Conservation (phyloP, 1,284 basidiomycete species). For the Moesziomyces sp. region DNA sequence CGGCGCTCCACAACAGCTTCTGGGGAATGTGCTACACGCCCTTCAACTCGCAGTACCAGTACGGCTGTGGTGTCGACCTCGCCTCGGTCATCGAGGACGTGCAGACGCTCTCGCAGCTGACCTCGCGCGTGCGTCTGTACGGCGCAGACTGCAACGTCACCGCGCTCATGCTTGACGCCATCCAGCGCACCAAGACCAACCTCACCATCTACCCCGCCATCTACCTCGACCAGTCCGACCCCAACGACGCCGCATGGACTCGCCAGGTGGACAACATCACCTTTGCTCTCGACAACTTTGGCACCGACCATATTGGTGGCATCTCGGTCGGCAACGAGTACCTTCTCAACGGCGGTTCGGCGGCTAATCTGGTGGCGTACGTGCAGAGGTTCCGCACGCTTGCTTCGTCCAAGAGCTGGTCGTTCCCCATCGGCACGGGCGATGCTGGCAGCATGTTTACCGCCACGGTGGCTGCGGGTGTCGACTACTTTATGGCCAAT, state of each 20-base stretch:
- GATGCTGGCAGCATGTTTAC: constrained; percentile 45
- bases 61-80: constrained; percentile 34
- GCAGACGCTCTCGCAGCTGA: constrained; percentile 36
- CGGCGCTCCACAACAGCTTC: constrained; percentile 37
- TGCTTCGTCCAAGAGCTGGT: constrained; percentile 22
- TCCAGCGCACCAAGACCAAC: constrained; percentile 43
- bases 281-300: constrained; percentile 35
- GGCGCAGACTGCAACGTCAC: constrained; percentile 50
- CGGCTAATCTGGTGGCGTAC: constrained; percentile 28
- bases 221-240: constrained; percentile 32
- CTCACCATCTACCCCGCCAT: constrained; percentile 43
- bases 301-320: constrained; percentile 35
- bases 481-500: constrained; percentile 48
- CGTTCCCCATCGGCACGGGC: constrained; percentile 36
- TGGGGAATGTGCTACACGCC: constrained; percentile 46
- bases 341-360: constrained; percentile 31
- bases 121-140: constrained; percentile 32
- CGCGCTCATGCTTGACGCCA: constrained; percentile 37
- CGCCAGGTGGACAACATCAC: constrained; percentile 40
- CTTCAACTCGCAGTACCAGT: constrained; percentile 38
- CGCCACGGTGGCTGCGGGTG: constrained; percentile 28
- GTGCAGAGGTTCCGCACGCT: constrained; percentile 34
- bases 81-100: constrained; percentile 33
- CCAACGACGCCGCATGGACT: constrained; percentile 22
- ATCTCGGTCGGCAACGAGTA: constrained; percentile 48